Evolutionary conservation across 2,329 filamentous ascomycete species (phyloP).

Genomic region (Verticillium nubilum): DNA sequence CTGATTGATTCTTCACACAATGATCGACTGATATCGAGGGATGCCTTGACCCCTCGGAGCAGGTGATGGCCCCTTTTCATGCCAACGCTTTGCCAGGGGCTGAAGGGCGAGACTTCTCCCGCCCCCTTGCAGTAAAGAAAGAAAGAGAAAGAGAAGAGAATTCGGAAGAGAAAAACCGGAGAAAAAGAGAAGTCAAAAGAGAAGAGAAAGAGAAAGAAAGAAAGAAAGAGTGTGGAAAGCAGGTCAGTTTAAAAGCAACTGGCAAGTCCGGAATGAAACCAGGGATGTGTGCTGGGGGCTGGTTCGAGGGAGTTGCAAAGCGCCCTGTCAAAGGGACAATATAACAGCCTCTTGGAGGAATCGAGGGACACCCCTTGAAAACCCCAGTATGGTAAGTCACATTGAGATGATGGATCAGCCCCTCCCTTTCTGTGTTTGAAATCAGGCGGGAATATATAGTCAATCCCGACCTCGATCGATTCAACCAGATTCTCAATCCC

Average conservation of each 20-base stretch:
- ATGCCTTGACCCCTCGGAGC: too few species aligned
- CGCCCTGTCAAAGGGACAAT: neutral
- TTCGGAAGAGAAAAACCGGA: neutral
- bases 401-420: neutral
- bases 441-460: too few species aligned
- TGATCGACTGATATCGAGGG: neutral
- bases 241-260: neutral
- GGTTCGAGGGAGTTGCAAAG: neutral
- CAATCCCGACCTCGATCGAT: too few species aligned
- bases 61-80: neutral
- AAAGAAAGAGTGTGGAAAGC: neutral
- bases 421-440: neutral
- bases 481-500: too few species aligned
- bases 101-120: neutral
- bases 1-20: neutral
- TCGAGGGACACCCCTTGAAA: neutral
- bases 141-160: constrained; percentile 4
- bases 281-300: neutral
- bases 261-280: neutral
- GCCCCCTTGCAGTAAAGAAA: neutral
- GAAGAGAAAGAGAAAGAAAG: constrained; percentile 4
- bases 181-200: constrained; percentile 1
- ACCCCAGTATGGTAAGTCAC: neutral
- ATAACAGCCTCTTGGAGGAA: neutral
- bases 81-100: neutral